phyloP scores from a whole-genome alignment of 352 stramenopile species.

The Globisporangium lucens region DNA sequence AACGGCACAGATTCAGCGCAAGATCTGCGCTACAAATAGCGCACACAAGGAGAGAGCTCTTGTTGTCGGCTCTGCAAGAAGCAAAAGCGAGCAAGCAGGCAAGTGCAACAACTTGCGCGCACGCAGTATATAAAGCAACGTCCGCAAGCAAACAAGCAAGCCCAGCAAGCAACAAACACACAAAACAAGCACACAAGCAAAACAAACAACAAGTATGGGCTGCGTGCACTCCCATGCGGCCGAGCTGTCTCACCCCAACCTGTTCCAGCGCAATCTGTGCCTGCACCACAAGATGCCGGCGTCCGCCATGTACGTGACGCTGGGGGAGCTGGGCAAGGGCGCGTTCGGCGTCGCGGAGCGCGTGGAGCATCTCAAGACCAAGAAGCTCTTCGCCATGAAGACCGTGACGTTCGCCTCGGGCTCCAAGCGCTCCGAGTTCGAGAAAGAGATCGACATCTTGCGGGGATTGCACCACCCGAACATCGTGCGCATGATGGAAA shows the following conservation, averaged over 20 bases:
- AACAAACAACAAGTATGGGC: conserved; percentile 39
- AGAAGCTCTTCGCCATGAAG: conserved; percentile 78
- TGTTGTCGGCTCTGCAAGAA: not conserved
- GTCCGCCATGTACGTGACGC: conserved; percentile 41
- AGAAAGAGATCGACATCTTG: conserved; percentile 76
- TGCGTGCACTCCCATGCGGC: conserved; percentile 49
- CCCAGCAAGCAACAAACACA: conserved; percentile 16
- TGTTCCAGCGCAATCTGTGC: conserved; percentile 80
- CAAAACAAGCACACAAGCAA: not conserved
- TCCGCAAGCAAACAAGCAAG: not conserved
- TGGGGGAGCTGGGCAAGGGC: conserved; percentile 59
- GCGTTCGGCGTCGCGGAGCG: conserved; percentile 77
- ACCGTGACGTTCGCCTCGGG: conserved; percentile 61
- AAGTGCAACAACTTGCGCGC: not conserved
- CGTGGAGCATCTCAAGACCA: conserved; percentile 63
- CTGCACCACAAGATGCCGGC: conserved; percentile 62
- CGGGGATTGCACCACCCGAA: conserved; percentile 74
- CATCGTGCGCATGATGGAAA: conserved; percentile 81
- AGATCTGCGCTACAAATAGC: conserved; percentile 3
- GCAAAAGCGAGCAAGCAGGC: not conserved
- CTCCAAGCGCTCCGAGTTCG: conserved; percentile 65
- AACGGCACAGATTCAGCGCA: not conserved
- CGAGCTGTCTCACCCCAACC: conserved; percentile 49
- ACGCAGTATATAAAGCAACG: not conserved
- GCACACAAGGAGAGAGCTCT: not conserved